Conservation (phyloP, 2,329 filamentous ascomycete genomes). For the Blumeria graminis region DNA sequence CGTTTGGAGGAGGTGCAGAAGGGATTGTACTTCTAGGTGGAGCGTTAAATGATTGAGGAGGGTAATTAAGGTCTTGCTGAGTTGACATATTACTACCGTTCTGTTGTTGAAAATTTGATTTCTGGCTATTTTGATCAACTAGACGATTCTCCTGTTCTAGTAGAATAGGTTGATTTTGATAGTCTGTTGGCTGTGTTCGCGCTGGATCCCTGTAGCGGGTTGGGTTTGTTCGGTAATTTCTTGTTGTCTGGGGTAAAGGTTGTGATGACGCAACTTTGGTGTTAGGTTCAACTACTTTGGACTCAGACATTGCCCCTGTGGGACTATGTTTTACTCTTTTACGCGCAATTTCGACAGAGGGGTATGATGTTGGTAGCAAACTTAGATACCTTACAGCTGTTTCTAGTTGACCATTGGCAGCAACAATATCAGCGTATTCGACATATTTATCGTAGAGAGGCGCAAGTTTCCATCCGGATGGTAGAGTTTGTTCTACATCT, state of each 20-base stretch:
- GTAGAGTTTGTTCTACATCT: conserved; percentile 47
- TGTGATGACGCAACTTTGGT: no score
- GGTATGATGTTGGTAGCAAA: conserved; percentile 60
- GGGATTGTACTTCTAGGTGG: conserved; percentile 42
- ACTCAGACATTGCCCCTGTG: no score
- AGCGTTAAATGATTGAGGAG: conserved; percentile 18
- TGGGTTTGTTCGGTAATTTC: no score
- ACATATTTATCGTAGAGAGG: conserved; percentile 83
- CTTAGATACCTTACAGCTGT: conserved; percentile 81
- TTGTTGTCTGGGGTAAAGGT: no score
- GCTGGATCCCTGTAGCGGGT: no score
- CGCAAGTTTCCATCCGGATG: conserved; percentile 69
- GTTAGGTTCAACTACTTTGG: no score
- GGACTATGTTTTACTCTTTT: conserved; percentile 70
- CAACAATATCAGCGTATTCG: conserved; percentile 89
- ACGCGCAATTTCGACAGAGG: conserved; percentile 66
- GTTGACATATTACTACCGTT: conserved; percentile 2
- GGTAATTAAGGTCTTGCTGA: conserved; percentile 11
- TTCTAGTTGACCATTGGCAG: conserved; percentile 64
- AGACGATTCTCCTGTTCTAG: conserved; percentile 10
- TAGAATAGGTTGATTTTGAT: conserved; percentile 6
- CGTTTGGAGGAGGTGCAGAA: conserved; percentile 47
- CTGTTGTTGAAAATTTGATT: conserved; percentile 14
- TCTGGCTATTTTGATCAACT: no score
- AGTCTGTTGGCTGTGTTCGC: no score